Base-by-base conservation (phyloP, 768 basidiomycete genomes). In the Mycena polygramma region DNA sequence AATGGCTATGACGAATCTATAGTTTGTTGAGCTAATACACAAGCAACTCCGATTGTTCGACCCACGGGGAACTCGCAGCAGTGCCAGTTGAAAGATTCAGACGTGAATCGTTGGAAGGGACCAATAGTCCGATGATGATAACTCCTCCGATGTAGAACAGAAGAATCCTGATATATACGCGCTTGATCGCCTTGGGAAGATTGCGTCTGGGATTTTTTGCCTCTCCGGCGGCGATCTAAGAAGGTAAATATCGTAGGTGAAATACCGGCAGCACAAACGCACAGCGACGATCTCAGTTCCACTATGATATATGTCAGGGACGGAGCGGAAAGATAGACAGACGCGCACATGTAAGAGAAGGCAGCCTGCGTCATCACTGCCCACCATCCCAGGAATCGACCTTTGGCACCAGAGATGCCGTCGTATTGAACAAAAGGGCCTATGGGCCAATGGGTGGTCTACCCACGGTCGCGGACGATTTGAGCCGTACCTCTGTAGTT, bases 281-380 rank as follows among this genome's bases (percentile, higher is more conserved):
- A 94, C 92, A 37, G 94, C 95, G 46, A 97, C 95, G 76, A 97
- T 96, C 79, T 98, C 97, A 7, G 95, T 96, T 19, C 96, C 97
- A 68, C 96, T 95, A 79, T 1, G 55, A 4, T 55, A 1, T 24
- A 63, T 54, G 49, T 72, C 52, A 63, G 45, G 5, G 43, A 22
- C 19, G 7, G 24, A 48, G 35, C 2, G 37, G 15, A 5, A 11
- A 2, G 24, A 37, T n/a, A 17, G 20, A 52, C 5, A 30, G 37
- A 8, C 43, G 22, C 69, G 53, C 43, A 70, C 72, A 73, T 73
- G 51, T 73, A 97, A 11, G 94, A 95, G 85, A 97, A 98, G 17
- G 94, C 95, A 3, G 97, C 97, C 72, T 96, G 92, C 7, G 91
- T 90, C 81, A 97, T 82, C 64, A 92, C 91, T 0, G 88, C 79